Base-by-base conservation (phyloP, 1,284 basidiomycete species). In the Phlebopus sp. region DNA sequence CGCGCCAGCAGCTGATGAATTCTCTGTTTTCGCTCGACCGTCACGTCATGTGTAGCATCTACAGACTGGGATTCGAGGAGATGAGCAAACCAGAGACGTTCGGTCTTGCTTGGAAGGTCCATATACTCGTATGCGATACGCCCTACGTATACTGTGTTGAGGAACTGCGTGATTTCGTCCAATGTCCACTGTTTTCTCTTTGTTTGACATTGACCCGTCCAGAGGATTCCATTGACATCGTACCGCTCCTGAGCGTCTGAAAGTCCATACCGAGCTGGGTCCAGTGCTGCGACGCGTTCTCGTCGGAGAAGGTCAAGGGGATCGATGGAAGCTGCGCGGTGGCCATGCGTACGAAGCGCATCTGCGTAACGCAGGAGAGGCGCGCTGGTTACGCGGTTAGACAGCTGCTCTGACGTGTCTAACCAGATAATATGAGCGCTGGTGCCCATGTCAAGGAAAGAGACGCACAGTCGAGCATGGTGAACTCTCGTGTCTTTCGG, bases 111-210 rank as follows among this genome's bases (percentile, higher is more conserved):
- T 0, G 85, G 85, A 7, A 87, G 86, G 64, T 91, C 87, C 87
- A 90, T 91, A 59, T 87, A 94, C 76, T 95, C 92, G 62, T 92
- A 91, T 1, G 88, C 92, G 56, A 95, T 87, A 21, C 81, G 79
- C 4, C 84, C 88, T 27, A 90, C 86, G 59, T 95, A 94, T 1
- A 88, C 77, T 0, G 73, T 66, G 48, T 84, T 79, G 14, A 95
- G 72, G 65, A 90, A 86, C 27, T 74, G 64, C 6, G 76, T 77
- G 52, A 95, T 90, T 39, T 87, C 77, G 25, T 75, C 75, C 30
- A 94, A 73, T 2, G 79, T 77, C 82, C 87, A 87, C 15, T 46
- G 43, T 19, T 52, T 40, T n/a, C 82, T 79, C 44, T 75, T 71
- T 2, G 60, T 64, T 5, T 76, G 74, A 10, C 69, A 67, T 4